These are phyloP conservation scores for Elongisporangium undulatum DNA, from an alignment of 352 stramenopile genomes.

Conservation along the genomic window DNA sequence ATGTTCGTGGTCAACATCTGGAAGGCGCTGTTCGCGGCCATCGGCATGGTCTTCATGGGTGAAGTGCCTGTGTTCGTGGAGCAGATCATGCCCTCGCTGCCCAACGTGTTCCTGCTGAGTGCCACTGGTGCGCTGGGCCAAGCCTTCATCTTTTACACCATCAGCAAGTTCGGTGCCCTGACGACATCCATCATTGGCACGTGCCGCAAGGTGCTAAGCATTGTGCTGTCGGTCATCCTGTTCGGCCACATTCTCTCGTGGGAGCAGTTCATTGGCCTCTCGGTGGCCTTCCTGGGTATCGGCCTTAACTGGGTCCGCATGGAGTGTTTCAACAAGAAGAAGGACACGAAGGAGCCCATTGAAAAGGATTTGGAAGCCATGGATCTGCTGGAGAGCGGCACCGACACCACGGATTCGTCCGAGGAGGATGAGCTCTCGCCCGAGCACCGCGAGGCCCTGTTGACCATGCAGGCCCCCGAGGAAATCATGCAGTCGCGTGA, in stretches of 20 bases:
- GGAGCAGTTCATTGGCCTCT: constrained; percentile 62
- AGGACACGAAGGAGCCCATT: background rate
- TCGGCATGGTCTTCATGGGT: constrained; percentile 67
- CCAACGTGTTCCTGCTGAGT: constrained; percentile 67
- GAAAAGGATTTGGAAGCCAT: constrained; percentile 39
- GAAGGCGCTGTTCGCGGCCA: constrained; percentile 65
- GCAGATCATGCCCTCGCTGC: constrained; percentile 49
- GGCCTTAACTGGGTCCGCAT: constrained; percentile 76
- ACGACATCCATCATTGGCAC: constrained; percentile 85
- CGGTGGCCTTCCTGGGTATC: constrained; percentile 65
- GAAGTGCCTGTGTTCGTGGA: constrained; percentile 64
- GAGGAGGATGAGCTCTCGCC: constrained; percentile 34
- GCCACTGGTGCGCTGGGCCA: constrained; percentile 73
- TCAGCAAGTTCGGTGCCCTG: constrained; percentile 81
- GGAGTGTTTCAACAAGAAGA: constrained; percentile 41
- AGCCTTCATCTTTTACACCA: constrained; percentile 86
- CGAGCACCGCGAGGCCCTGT: constrained; percentile 16
- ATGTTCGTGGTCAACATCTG: constrained; percentile 89
- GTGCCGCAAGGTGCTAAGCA: constrained; percentile 82
- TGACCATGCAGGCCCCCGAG: constrained; percentile 21
- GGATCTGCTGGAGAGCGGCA: constrained; percentile 53
- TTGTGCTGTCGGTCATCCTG: constrained; percentile 78
- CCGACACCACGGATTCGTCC: constrained; percentile 60
- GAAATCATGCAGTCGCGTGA: constrained; percentile 34
- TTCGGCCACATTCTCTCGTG: constrained; percentile 74